Evolutionary conservation across 768 basidiomycete species (phyloP).

Genomic region (Pleurotus tuber-regium): DNA sequence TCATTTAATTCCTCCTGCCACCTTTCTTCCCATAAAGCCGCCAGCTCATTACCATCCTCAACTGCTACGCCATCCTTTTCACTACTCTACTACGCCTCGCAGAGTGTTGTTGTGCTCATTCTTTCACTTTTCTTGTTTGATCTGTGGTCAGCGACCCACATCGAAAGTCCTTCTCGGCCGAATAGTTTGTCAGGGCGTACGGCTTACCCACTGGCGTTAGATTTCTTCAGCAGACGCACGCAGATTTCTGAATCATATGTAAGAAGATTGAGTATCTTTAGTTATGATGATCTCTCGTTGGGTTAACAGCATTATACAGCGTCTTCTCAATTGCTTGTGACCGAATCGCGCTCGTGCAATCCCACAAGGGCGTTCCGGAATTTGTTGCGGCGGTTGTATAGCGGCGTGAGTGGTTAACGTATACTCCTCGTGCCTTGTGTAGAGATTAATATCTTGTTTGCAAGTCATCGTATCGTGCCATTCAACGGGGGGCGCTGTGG

Average conservation of each 20-base stretch:
- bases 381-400: background rate
- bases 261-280: background rate
- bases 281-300: background rate
- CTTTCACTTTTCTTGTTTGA: background rate
- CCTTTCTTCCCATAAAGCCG: conserved; percentile 6
- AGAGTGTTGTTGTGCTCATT: background rate
- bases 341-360: background rate
- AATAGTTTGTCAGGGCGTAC: background rate
- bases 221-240: background rate
- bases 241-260: background rate
- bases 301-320: background rate
- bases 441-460: background rate
- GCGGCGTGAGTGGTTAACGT: background rate
- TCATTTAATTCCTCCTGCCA: conserved; percentile 1
- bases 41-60: conserved; percentile 1
- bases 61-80: conserved; percentile 1
- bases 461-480: background rate
- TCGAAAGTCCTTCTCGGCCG: background rate
- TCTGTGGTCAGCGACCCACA: background rate
- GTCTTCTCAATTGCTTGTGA: background rate
- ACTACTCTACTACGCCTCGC: background rate
- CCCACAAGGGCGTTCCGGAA: background rate
- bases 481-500: background rate
- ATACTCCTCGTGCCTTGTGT: background rate
- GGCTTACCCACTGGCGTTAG: background rate